Percentiles rank a stretch among this genome's conserved stretches.
Evolutionary conservation across 225 moss, liverwort and hornwort genomes (phyloP).

Genomic region (Straminergon stramineum): DNA sequence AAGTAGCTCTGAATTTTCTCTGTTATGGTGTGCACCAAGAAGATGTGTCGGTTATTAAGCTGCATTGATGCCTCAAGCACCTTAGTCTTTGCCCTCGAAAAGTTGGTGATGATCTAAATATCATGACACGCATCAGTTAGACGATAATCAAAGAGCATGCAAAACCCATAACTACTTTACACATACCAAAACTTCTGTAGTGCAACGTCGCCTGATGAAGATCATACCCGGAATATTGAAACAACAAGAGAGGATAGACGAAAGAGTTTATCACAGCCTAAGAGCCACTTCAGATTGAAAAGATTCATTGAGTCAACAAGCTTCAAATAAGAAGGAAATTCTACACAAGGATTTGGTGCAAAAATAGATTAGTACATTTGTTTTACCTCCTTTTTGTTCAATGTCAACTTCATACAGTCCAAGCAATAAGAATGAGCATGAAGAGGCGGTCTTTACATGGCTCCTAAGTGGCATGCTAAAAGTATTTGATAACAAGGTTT

Average conservation of each 20-base stretch:
- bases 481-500: not conserved
- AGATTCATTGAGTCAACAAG: not conserved
- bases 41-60: constrained; percentile 58
- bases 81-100: constrained; percentile 57
- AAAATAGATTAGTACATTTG: not conserved
- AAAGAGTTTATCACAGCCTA: not conserved
- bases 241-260: not conserved
- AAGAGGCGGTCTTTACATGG: not conserved
- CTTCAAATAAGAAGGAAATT: not conserved
- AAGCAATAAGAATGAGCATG: not conserved
- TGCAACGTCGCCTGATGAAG: not conserved
- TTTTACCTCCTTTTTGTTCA: not conserved
- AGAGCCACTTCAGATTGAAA: not conserved
- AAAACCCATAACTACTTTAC: not conserved
- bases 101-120: constrained; percentile 69
- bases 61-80: constrained; percentile 59
- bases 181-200: not conserved
- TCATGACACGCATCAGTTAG: not conserved
- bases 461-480: not conserved
- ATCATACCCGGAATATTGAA: constrained; percentile 16
- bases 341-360: not conserved
- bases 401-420: not conserved
- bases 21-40: constrained; percentile 48
- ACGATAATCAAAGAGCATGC: not conserved
- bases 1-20: constrained; percentile 25